A percentile compares a stretch with the other conserved stretches of the same genome.
Evolutionary conservation across 805 yeast species (phyloP).

Genomic region (Nematodospora valgi): DNA sequence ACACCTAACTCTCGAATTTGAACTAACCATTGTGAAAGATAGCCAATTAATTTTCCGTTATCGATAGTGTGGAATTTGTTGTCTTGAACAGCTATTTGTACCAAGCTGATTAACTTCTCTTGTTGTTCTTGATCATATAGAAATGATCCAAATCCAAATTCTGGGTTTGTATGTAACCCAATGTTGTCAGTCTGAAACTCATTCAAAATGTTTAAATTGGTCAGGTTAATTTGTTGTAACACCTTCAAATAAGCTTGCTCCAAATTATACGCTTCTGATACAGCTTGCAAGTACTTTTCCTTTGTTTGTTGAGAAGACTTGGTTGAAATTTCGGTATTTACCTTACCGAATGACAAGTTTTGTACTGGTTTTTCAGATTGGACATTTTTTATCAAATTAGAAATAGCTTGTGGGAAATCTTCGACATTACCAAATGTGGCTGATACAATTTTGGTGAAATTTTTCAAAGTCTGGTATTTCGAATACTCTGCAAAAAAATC

Average conservation of each 20-base stretch:
- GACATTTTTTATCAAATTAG: constrained; percentile 51
- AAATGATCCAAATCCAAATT: constrained; percentile 80
- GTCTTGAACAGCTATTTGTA: constrained; percentile 44
- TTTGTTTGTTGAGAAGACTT: constrained; percentile 22
- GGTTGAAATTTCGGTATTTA: constrained; percentile 25
- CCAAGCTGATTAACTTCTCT: constrained; percentile 40
- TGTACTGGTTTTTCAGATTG: constrained; percentile 55
- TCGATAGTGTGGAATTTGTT: constrained; percentile 41
- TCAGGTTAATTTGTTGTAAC: constrained; percentile 61
- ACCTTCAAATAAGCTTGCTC: constrained; percentile 79
- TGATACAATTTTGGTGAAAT: constrained; percentile 48
- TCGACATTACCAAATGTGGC: constrained; percentile 54
- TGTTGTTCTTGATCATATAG: constrained; percentile 55
- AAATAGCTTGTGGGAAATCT: constrained; percentile 38
- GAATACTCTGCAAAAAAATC: constrained; percentile 67
- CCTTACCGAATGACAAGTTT: constrained; percentile 57
- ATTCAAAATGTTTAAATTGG: constrained; percentile 58
- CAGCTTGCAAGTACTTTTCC: constrained; percentile 27
- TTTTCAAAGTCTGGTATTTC: constrained; percentile 42
- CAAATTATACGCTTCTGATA: constrained; percentile 47
- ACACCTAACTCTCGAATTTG: constrained; percentile 36
- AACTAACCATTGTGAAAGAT: constrained; percentile 69
- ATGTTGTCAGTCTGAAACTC: constrained; percentile 46
- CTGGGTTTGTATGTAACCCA: constrained; percentile 60
- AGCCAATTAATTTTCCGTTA: constrained; percentile 49